Conservation (phyloP, 2,329 filamentous ascomycete genomes). For the Aspergillus tamarii region DNA sequence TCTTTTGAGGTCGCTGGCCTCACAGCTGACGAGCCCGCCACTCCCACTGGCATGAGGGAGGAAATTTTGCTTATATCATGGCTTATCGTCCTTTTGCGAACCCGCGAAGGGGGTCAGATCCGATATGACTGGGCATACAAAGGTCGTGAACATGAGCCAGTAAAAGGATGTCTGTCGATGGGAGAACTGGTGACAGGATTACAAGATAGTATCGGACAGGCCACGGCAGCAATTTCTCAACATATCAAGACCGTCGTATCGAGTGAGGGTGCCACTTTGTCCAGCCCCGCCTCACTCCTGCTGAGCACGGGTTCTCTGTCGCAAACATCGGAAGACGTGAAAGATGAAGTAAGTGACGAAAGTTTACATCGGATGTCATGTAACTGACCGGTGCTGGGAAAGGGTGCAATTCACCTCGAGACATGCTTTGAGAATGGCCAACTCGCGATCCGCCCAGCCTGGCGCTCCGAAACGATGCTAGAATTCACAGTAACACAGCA, state of each 20-base stretch:
- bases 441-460: conserved; percentile 46
- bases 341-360: conserved; percentile 26
- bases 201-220: conserved; percentile 33
- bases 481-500: conserved; percentile 49
- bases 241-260: conserved; percentile 24
- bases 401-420: conserved; percentile 40
- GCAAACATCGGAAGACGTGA: conserved; percentile 19
- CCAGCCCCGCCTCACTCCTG: conserved; percentile 20
- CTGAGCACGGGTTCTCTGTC: conserved; percentile 29
- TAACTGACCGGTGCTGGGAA: conserved; percentile 10
- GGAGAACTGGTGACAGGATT: conserved; percentile 39
- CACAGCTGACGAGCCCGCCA: conserved; percentile 25
- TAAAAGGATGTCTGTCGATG: conserved; percentile 28
- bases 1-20: conserved; percentile 36
- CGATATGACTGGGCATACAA: conserved; percentile 47
- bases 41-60: conserved; percentile 43
- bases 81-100: conserved; percentile 50
- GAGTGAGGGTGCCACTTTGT: neutral
- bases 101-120: conserved; percentile 42
- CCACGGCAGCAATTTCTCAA: conserved; percentile 30
- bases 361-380: neutral
- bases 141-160: conserved; percentile 17
- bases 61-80: conserved; percentile 49
- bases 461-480: conserved; percentile 46
- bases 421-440: conserved; percentile 27